Evolutionary conservation across 805 yeast species (phyloP).

Genomic region (Clavispora phyllophila): DNA sequence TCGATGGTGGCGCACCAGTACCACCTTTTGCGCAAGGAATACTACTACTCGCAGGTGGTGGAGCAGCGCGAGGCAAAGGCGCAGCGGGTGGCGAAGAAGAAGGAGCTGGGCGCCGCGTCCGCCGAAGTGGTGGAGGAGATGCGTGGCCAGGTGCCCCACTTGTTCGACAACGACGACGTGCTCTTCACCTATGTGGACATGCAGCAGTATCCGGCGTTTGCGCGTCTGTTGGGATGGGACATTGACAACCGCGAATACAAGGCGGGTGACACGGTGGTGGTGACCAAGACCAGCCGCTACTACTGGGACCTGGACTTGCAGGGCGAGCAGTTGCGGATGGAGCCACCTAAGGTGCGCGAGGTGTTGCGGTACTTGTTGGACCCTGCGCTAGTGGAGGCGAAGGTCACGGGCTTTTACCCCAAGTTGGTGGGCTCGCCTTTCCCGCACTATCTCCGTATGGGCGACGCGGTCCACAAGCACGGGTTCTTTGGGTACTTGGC

Average conservation of each 20-base stretch:
- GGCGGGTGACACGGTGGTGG: conserved; percentile 54
- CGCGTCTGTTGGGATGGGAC: conserved; percentile 33
- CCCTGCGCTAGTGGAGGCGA: conserved; percentile 19
- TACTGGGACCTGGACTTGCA: conserved; percentile 28
- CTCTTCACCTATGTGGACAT: conserved; percentile 50
- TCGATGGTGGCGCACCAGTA: conserved; percentile 47
- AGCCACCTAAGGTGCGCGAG: conserved; percentile 27
- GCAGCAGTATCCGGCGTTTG: conserved; percentile 26
- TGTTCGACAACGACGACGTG: conserved; percentile 39
- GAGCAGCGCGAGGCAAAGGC: conserved; percentile 33
- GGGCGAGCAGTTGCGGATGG: conserved; percentile 34
- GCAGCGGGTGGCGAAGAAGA: conserved; percentile 39
- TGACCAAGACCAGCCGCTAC: conserved; percentile 39
- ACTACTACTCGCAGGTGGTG: conserved; percentile 31
- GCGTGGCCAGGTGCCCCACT: conserved; percentile 46
- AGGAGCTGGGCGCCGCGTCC: conserved; percentile 38
- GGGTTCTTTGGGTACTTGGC: conserved; percentile 42
- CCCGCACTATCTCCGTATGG: conserved; percentile 28
- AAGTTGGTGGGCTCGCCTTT: conserved; percentile 43
- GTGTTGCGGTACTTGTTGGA: conserved; percentile 37
- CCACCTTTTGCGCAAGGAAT: conserved; percentile 38
- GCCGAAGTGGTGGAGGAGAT: conserved; percentile 42
- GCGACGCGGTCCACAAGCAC: conserved; percentile 41
- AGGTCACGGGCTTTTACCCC: conserved; percentile 10
- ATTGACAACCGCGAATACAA: conserved; percentile 26